Percentiles rank a stretch among this genome's conserved stretches.
Evolutionary conservation across 306 rosid species (phyloP).

Genomic region (Gillenia trifoliata): DNA sequence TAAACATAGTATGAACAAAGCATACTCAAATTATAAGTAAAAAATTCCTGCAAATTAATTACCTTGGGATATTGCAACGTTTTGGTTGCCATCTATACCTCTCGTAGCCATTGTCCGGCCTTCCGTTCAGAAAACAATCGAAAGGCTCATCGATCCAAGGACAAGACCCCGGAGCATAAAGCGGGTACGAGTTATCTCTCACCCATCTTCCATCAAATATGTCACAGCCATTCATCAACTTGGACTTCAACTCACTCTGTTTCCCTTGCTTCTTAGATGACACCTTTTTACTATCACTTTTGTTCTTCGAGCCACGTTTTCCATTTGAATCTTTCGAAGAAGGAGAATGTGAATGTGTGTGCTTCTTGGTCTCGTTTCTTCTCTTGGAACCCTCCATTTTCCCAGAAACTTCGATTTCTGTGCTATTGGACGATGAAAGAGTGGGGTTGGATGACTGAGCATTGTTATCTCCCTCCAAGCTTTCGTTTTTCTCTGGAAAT

Average conservation of each 20-base stretch:
- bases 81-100: conserved; percentile 27
- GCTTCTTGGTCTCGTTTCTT: neutral
- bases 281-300: neutral
- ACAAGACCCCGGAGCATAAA: conserved; percentile 18
- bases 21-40: neutral
- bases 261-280: neutral
- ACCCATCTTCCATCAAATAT: conserved; percentile 21
- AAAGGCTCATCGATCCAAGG: conserved; percentile 21
- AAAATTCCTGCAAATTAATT: conserved; percentile 1
- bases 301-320: neutral
- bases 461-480: neutral
- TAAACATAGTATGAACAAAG: neutral
- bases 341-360: neutral
- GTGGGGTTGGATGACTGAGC: neutral
- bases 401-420: neutral
- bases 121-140: conserved; percentile 16
- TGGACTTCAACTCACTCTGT: neutral
- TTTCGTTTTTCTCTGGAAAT: neutral
- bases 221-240: conserved; percentile 14
- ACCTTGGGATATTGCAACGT: conserved; percentile 19
- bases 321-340: neutral
- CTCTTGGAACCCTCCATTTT: conserved; percentile 4
- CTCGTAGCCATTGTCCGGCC: conserved; percentile 21
- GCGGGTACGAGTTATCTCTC: conserved; percentile 18
- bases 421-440: neutral